phyloP scores from a whole-genome alignment of 2,329 filamentous ascomycete species.

The Fusarium duplospermum region DNA sequence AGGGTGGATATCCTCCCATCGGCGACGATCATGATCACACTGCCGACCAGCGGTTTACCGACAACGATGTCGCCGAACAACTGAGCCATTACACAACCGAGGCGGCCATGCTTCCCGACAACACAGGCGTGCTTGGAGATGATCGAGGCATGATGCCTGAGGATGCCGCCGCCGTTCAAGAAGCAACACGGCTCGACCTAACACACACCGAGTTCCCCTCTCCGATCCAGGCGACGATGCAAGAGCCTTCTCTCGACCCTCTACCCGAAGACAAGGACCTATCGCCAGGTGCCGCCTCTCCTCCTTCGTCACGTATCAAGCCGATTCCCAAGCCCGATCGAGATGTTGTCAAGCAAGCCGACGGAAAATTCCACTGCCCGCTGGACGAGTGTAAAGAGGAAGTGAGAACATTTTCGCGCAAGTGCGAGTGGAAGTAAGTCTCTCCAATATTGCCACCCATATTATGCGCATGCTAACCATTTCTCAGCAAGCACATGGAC shows the following conservation, averaged over 20 bases:
- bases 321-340: slow-evolving; percentile 70
- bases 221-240: slow-evolving; percentile 48
- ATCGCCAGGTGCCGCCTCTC: slow-evolving; percentile 48
- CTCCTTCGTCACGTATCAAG: slow-evolving; percentile 58
- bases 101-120: slow-evolving; percentile 52
- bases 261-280: slow-evolving; percentile 51
- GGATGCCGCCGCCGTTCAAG: slow-evolving; percentile 53
- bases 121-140: slow-evolving; percentile 51
- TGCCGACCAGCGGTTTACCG: slow-evolving; percentile 55
- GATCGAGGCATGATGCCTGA: slow-evolving; percentile 52
- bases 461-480: slow-evolving; percentile 37
- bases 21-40: slow-evolving; percentile 57
- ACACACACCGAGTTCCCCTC: slow-evolving; percentile 49
- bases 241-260: slow-evolving; percentile 47
- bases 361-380: slow-evolving; percentile 83
- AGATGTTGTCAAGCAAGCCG: slow-evolving; percentile 68
- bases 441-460: background rate
- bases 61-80: slow-evolving; percentile 57
- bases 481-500: slow-evolving; percentile 92
- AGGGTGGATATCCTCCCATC: slow-evolving; percentile 61
- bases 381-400: slow-evolving; percentile 76
- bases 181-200: slow-evolving; percentile 55
- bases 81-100: slow-evolving; percentile 58
- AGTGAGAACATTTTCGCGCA: slow-evolving; percentile 76
- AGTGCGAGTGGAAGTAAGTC: slow-evolving; percentile 94